These are phyloP conservation scores for Camellia sinensis DNA, from an alignment of 148 eudicot species.

Conservation along the genomic window DNA sequence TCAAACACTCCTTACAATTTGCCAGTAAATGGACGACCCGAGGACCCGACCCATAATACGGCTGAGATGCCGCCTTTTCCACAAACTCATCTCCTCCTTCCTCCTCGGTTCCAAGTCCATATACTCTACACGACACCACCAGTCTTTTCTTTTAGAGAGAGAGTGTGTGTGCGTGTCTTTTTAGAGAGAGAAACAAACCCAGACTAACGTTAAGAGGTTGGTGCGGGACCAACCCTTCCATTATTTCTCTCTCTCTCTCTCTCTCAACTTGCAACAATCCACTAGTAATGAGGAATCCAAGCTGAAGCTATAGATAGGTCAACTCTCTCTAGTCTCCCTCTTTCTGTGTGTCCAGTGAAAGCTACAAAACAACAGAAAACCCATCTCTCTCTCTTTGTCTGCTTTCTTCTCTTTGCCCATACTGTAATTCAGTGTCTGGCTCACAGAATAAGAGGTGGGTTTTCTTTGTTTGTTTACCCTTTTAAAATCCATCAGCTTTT, in stretches of 20 bases:
- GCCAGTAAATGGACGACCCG: no score
- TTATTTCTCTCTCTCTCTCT: constrained; percentile 1
- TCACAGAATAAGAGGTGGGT: constrained; percentile 19
- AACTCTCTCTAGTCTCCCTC: background rate
- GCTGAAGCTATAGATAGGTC: constrained; percentile 10
- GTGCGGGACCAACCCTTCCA: constrained; percentile 13
- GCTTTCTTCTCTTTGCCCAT: background rate
- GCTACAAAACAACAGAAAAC: background rate
- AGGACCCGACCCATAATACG: no score
- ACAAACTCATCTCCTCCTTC: no score
- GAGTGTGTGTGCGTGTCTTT: no score
- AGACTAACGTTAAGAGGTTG: background rate
- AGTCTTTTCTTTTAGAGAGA: constrained; percentile 13
- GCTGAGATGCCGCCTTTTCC: no score
- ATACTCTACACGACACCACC: background rate
- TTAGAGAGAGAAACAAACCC: no score
- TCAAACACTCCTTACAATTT: no score
- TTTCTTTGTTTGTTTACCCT: no score
- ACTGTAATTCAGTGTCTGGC: background rate
- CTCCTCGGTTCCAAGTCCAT: no score
- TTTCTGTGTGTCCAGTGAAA: no score
- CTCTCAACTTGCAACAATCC: background rate
- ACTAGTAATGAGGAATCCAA: background rate
- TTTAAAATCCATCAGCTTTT: background rate
- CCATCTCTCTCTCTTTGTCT: background rate